phyloP scores from a whole-genome alignment of 306 rosid genomes.

The Dalbergia cultrata region DNA sequence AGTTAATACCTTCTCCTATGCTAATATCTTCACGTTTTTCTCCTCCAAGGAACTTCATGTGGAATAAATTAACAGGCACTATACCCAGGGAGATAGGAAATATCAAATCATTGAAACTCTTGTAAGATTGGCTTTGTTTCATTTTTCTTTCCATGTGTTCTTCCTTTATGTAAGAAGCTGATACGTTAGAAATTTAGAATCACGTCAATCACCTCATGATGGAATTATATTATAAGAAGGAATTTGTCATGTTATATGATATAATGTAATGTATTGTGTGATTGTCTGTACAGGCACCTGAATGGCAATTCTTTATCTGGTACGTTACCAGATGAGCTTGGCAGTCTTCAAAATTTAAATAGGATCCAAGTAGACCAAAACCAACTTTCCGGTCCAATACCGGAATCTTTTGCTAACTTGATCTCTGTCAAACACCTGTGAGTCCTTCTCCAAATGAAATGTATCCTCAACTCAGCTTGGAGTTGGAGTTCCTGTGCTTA shows the following conservation, averaged over 20 bases:
- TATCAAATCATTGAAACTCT: conserved; percentile 66
- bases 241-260: too few relatives aligned
- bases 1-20: conserved; percentile 32
- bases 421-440: conserved; percentile 59
- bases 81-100: conserved; percentile 86
- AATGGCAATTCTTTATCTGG: conserved; percentile 68
- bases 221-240: too few relatives aligned
- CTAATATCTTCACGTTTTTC: conserved; percentile 50
- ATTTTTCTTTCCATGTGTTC: not conserved
- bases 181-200: not conserved
- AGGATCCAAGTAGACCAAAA: conserved; percentile 66
- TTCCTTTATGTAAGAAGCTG: conserved; percentile 11
- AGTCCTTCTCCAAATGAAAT: conserved; percentile 47
- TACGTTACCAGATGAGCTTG: conserved; percentile 68
- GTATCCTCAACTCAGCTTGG: conserved; percentile 25
- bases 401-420: conserved; percentile 62
- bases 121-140: conserved; percentile 64
- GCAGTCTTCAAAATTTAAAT: conserved; percentile 56
- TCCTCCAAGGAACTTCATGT: conserved; percentile 81
- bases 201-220: too few relatives aligned
- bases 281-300: conserved; percentile 57
- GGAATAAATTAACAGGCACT: conserved; percentile 77
- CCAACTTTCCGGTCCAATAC: conserved; percentile 63
- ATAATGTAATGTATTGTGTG: conserved; percentile 3
- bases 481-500: conserved; percentile 40